Conservation (phyloP, 208 protist genomes). For the Wallacemonas sp. region DNA sequence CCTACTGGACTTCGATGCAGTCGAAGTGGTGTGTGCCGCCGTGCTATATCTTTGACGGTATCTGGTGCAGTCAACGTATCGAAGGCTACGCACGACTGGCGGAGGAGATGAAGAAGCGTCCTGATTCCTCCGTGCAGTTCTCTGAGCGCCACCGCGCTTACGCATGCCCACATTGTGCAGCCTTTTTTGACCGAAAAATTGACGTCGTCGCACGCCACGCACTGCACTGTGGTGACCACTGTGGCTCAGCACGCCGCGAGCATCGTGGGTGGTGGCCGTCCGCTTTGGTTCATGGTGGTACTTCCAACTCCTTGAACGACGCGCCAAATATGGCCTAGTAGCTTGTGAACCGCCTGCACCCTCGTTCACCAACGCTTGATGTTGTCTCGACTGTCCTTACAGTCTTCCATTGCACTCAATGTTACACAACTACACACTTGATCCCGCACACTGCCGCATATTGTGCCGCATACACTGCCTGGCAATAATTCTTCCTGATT, state of each 20-base stretch:
- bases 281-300: neutral
- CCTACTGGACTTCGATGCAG: neutral
- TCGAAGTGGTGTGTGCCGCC: constrained; percentile 5
- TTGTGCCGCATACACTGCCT: no score
- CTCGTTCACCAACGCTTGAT: neutral
- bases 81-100: constrained; percentile 21
- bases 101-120: constrained; percentile 14
- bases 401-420: neutral
- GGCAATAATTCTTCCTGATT: no score
- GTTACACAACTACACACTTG: neutral
- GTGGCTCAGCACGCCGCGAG: neutral
- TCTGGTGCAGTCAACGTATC: constrained; percentile 21
- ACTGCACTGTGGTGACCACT: constrained; percentile 1
- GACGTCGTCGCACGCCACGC: constrained; percentile 14
- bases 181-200: constrained; percentile 20
- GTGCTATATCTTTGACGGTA: constrained; percentile 23
- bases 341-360: no score
- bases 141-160: constrained; percentile 4
- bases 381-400: neutral
- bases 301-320: neutral
- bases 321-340: no score
- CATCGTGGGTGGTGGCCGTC: neutral
- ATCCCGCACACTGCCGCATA: no score
- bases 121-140: constrained; percentile 12
- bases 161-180: constrained; percentile 8